Evolutionary conservation across 805 yeast species (phyloP).

Genomic region (Naumovozyma castellii): DNA sequence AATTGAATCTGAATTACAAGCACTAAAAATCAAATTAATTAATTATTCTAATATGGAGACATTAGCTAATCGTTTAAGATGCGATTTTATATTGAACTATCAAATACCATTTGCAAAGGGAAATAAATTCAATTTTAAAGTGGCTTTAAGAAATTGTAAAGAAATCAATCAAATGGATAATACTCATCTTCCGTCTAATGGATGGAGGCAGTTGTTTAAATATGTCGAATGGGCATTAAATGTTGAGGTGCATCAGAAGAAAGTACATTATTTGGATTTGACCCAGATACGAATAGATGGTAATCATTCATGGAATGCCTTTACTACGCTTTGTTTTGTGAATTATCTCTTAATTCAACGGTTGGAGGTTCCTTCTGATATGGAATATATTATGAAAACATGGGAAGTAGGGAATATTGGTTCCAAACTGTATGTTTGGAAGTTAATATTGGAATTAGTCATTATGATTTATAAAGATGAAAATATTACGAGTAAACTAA

Average conservation of each 20-base stretch:
- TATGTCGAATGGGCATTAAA: not conserved
- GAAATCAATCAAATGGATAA: conserved; percentile 2
- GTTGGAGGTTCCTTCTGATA: conserved; percentile 6
- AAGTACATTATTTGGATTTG: not conserved
- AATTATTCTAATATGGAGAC: conserved; percentile 11
- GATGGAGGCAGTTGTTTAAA: not conserved
- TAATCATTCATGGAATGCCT: conserved; percentile 10
- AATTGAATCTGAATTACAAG: conserved; percentile 22
- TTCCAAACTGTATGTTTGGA: conserved; percentile 19
- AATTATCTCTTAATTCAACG: conserved; percentile 16
- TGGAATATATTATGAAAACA: conserved; percentile 3
- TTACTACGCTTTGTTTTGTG: conserved; percentile 9
- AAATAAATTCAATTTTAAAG: conserved; percentile 13
- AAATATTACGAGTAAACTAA: conserved; percentile 20
- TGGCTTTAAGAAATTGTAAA: conserved; percentile 21
- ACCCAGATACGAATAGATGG: not conserved
- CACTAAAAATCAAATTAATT: conserved; percentile 19
- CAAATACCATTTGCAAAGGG: conserved; percentile 13
- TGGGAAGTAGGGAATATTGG: conserved; percentile 4
- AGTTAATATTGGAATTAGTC: conserved; percentile 15
- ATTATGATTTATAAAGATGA: conserved; percentile 19
- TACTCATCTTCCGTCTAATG: not conserved
- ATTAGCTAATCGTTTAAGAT: conserved; percentile 15
- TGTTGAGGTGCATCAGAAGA: not conserved
- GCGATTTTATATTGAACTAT: conserved; percentile 16